These are phyloP conservation scores for Platismatia glauca DNA, from an alignment of 495 filamentous ascomycete genomes.

Conservation along the genomic window DNA sequence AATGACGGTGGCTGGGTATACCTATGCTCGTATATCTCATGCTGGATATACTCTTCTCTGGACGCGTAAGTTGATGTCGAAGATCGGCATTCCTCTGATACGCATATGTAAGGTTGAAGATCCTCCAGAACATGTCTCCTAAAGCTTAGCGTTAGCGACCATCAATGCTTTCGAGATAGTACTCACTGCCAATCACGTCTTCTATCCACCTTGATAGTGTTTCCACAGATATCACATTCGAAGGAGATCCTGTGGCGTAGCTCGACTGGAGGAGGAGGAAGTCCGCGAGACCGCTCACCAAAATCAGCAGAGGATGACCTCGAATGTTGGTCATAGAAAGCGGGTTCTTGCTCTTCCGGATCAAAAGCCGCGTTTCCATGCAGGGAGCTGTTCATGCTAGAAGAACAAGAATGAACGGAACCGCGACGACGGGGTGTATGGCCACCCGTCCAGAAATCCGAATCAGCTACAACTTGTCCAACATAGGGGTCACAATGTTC, in stretches of 20 bases:
- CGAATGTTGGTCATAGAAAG: no score
- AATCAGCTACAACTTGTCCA: no score
- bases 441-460: neutral
- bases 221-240: slow-evolving; percentile 18
- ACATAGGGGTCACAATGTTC: no score
- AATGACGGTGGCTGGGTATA: slow-evolving; percentile 45
- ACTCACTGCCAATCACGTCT: slow-evolving; percentile 19
- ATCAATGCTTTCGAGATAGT: no score
- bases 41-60: no score
- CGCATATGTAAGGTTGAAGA: slow-evolving; percentile 17
- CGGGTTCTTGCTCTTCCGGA: neutral
- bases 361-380: neutral
- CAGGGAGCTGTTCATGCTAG: neutral
- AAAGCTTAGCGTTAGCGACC: no score
- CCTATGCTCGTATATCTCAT: no score
- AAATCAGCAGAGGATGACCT: no score
- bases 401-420: neutral
- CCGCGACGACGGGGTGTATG: neutral
- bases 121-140: slow-evolving; percentile 18
- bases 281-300: no score
- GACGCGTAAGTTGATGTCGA: no score
- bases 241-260: slow-evolving; percentile 5
- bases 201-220: slow-evolving; percentile 4
- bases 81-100: slow-evolving; percentile 3
- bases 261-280: slow-evolving; percentile 11